Evolutionary conservation across 164 flowering plant genomes (phyloP), one percentile per base, ranked within the genome.

Genomic region (Liquidambar formosana): DNA sequence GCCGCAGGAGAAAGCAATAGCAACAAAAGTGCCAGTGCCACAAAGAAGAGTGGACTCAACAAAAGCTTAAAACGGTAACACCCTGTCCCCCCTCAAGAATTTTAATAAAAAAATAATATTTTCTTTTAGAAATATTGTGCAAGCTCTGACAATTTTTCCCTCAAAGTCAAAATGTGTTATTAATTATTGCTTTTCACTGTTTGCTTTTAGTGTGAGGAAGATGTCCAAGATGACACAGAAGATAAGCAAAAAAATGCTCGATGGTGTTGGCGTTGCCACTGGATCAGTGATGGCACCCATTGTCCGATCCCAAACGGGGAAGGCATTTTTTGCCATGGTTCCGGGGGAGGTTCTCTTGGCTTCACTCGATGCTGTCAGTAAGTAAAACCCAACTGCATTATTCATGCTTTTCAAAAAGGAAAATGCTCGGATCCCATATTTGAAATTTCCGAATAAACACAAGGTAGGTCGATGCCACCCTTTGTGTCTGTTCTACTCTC

Each of bases 321-420:
- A 86, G 74, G 63, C 79, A 13, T 79, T 94, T 69, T 66, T 91
- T 0, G 38, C 78, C 71, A 79, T 78, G 89, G 84, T 84, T 72
- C 97, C 99, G 5, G 97, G 97, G 53, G 85, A 94, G 64, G 93
- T 91, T 63, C 85, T 94, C 57, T 69, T 94, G 75, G 99, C 94
- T 65, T 86, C 99, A 10, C 90, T 94, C 14, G 99, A 92, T 82
- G 92, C 91, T 23, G 77, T 94, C 73, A 84, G 97, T 94, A 83
- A 86, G 97, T 87, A 45, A 13, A 1, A 27, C 15, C 13, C 5
- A 10, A 38, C 60, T 26, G 16, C 43, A 46, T 33, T 6, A 33
- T 6, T 2, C 6, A 33, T 33, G 41, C 41, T 33, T 33, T 33
- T 33, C 41, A 33, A 33, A 33, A 33, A n/a, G n/a, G n/a, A n/a